Base-by-base conservation (phyloP, 169 alveolate species). In the Cryptosporidium andersoni region DNA sequence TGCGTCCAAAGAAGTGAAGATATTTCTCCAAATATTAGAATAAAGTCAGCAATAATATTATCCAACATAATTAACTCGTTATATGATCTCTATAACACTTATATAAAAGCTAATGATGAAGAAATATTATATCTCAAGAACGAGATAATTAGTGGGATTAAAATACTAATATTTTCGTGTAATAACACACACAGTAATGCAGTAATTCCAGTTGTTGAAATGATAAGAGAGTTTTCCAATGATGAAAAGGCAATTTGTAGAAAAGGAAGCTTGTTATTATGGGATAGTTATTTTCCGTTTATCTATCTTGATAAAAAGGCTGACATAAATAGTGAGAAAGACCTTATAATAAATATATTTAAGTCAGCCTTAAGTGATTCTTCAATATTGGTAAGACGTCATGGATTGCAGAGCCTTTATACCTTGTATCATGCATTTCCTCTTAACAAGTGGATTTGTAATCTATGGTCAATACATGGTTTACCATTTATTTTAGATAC, bases 211-310 rank as follows among this genome's bases (percentile, higher is more conserved):
- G 16, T 74, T 11, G 45, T 74, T 34, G 65, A 58, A 1, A 42
- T 74, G 45, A 74, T 74, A 8, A 14, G 55, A 1, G 74, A 42
- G 1, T 55, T 3, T 42, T 40, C 43, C n/a, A 43, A 36, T 14
- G 85, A 74, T 55, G 85, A 74, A 43, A 74, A 74, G 36, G 85
- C 85, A 56, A 74, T 74, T 47, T 74, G 85, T 53, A 74, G 85
- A 45, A 74, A 58, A 34, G 85, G 85, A 9, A 58, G 74, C 3
- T 42, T 74, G 36, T 55, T 74, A 25, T 49, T 74, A 45, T 74
- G 85, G 85, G 85, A 74, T 43, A 16, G 65, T 11, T 45, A 58
- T 2, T 74, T 74, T 39, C 5, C 2, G 0, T 58, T 45, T 36
- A 34, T 74, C 16, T 58, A 58, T 12, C 48, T 43, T 11, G 25